Evolutionary conservation across 192 early-diverging fungal genomes (phyloP).

Genomic region (Entomortierella beljakovae): DNA sequence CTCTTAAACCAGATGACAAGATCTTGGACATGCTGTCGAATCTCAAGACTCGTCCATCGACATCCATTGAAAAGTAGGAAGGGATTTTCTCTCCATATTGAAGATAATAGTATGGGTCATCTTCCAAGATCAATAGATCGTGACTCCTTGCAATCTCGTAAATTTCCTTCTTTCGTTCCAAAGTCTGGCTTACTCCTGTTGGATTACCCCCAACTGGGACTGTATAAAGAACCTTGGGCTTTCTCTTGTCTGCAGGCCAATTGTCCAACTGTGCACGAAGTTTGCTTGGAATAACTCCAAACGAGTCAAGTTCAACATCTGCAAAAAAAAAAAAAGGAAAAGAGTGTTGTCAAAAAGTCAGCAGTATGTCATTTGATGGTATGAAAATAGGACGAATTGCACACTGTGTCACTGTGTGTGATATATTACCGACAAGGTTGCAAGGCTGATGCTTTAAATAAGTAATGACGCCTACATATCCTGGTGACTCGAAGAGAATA

Average conservation of each 20-base stretch:
- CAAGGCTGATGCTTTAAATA: slow-evolving; percentile 59
- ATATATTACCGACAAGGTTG: slow-evolving; percentile 55
- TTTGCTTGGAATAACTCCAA: slow-evolving; percentile 72
- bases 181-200: slow-evolving; percentile 83
- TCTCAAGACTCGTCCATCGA: slow-evolving; percentile 88
- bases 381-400: neutral
- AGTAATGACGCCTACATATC: slow-evolving; percentile 61
- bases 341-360: too few species aligned
- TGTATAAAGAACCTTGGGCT: slow-evolving; percentile 71
- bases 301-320: slow-evolving; percentile 57
- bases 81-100: slow-evolving; percentile 72
- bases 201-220: slow-evolving; percentile 94
- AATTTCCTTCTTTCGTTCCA: slow-evolving; percentile 80
- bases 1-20: slow-evolving; percentile 85
- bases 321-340: too few species aligned
- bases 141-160: slow-evolving; percentile 82
- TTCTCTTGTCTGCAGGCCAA: slow-evolving; percentile 56
- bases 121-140: slow-evolving; percentile 90
- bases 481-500: slow-evolving; percentile 63
- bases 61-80: slow-evolving; percentile 91
- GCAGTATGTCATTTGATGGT: too few species aligned
- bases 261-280: slow-evolving; percentile 62
- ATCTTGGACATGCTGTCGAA: slow-evolving; percentile 96
- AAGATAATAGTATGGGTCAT: slow-evolving; percentile 96
- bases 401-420: neutral